Evolutionary conservation across 2,329 filamentous ascomycete species (phyloP).

Genomic region (Venturiaceae sp.): DNA sequence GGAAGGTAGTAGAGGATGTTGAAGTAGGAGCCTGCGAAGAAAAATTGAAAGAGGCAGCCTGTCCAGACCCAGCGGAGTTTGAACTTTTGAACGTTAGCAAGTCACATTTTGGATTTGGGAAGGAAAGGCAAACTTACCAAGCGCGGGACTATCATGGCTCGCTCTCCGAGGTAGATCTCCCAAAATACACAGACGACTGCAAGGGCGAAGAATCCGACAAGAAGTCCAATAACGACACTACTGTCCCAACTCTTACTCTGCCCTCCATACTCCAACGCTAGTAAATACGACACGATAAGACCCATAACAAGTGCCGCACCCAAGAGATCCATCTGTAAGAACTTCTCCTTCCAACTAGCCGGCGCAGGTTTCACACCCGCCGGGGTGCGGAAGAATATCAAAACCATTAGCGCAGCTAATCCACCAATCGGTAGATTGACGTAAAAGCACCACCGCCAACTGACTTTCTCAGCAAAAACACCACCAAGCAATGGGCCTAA

Average conservation of each 20-base stretch:
- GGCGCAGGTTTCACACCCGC: conserved; percentile 15
- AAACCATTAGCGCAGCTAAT: conserved; percentile 21
- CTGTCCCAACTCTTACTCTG: conserved; percentile 17
- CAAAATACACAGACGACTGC: conserved; percentile 20
- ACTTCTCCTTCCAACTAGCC: conserved; percentile 19
- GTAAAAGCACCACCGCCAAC: conserved; percentile 30
- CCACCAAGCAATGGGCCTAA: conserved; percentile 34
- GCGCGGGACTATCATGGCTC: conserved; percentile 27
- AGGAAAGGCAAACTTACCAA: conserved; percentile 20
- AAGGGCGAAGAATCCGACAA: conserved; percentile 24
- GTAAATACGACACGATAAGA: conserved; percentile 28
- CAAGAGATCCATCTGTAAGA: conserved; percentile 33
- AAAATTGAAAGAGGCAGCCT: conserved; percentile 24
- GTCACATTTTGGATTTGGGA: neutral
- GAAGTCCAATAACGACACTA: conserved; percentile 32
- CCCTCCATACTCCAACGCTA: conserved; percentile 38
- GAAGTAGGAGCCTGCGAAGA: conserved; percentile 25
- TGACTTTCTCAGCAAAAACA: conserved; percentile 24
- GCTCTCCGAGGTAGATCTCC: conserved; percentile 28
- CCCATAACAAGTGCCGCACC: conserved; percentile 31
- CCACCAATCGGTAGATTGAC: conserved; percentile 37
- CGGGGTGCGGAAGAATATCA: conserved; percentile 25
- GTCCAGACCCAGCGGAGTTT: conserved; percentile 25
- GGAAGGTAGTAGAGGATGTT: conserved; percentile 35
- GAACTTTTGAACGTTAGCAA: no score